Percentiles rank a stretch among this genome's conserved stretches.
These are phyloP conservation scores for Coprinopsis sp. DNA, from an alignment of 768 basidiomycete species.

Conservation along the genomic window DNA sequence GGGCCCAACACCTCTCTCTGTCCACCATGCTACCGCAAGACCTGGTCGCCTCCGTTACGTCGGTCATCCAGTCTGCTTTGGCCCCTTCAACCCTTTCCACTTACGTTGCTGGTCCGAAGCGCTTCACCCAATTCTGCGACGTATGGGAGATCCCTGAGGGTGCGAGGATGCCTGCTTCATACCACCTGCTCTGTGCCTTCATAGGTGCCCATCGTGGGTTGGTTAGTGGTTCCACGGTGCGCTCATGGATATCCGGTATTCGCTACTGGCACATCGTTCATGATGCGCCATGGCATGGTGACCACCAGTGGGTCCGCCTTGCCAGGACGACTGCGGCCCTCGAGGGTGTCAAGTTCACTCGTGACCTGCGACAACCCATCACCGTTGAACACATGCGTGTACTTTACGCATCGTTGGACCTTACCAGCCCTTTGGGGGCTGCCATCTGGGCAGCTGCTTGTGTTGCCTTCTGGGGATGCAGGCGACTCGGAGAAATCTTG, in stretches of 20 bases:
- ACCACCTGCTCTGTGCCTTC: constrained; percentile 1
- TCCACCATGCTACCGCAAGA: constrained; percentile 5
- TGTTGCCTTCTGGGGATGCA: constrained; percentile 33
- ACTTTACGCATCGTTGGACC: constrained; percentile 4
- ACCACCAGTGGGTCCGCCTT: constrained; percentile 14
- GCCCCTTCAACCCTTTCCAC: constrained; percentile 16
- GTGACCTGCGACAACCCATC: constrained; percentile 20
- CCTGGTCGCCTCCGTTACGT: neutral
- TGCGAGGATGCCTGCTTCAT: constrained; percentile 23
- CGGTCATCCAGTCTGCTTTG: constrained; percentile 10
- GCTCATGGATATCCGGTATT: constrained; percentile 33
- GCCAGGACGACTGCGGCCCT: constrained; percentile 9
- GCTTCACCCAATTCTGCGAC: constrained; percentile 35
- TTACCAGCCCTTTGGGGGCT: constrained; percentile 22
- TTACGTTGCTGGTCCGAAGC: constrained; percentile 28
- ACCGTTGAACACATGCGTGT: constrained; percentile 25
- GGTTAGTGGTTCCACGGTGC: constrained; percentile 25
- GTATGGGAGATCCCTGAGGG: constrained; percentile 18
- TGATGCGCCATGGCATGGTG: constrained; percentile 27
- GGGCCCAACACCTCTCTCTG: neutral
- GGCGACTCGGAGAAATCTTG: constrained; percentile 25
- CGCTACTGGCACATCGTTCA: constrained; percentile 45
- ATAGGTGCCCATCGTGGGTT: constrained; percentile 19
- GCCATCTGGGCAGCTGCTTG: constrained; percentile 32
- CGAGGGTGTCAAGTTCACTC: constrained; percentile 9